Base-by-base conservation (phyloP, 768 basidiomycete genomes). In the Punctularia strigosozonata region DNA sequence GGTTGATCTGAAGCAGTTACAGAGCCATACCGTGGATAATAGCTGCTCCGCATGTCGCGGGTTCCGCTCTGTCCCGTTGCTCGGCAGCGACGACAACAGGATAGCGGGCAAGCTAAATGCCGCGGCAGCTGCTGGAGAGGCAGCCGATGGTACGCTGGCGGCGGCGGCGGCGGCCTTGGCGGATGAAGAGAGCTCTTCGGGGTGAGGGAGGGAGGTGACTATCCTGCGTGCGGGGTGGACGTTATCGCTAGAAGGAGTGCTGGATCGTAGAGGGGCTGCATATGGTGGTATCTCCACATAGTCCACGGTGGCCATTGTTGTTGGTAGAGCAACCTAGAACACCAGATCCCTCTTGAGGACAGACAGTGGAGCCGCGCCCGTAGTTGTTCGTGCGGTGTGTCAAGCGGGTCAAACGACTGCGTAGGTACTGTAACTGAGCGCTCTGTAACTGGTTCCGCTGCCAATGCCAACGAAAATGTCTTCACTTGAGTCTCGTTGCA, bases 281-380 rank as follows among this genome's bases (percentile, higher is more conserved):
- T 60, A 59, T 21, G 56, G 33, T 3, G 68, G 70, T 18, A 71
- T 53, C 8, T 63, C 64, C 23, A 62, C 60, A 47, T 73, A 75
- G 42, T 71, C 69, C 31, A 76, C 53, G 6, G 65, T 64, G 8
- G 69, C 64, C 71, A 73, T 65, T 23, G 32, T 45, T 15, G 28
- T 30, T 10, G 10, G 15, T 15, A 30, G 28, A 15, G 28, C 28
- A 30, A 30, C 10, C 28, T 30, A 10, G 28, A 30, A 15, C n/a
- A n/a, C n/a, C n/a, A n/a, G n/a, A n/a, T n/a, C n/a, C n/a, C n/a
- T n/a, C n/a, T n/a, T n/a, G 28, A 10, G 28, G 10, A 10, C 10
- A 15, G 28, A 30, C 10, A 15, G 28, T 10, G 28, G 15, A 10
- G 28, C 10, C 15, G 28, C 15, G 28, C 10, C 28, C 28, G 10